Base-by-base conservation (phyloP, 192 early-diverging fungal species). In the Paraglomus brasilianum region DNA sequence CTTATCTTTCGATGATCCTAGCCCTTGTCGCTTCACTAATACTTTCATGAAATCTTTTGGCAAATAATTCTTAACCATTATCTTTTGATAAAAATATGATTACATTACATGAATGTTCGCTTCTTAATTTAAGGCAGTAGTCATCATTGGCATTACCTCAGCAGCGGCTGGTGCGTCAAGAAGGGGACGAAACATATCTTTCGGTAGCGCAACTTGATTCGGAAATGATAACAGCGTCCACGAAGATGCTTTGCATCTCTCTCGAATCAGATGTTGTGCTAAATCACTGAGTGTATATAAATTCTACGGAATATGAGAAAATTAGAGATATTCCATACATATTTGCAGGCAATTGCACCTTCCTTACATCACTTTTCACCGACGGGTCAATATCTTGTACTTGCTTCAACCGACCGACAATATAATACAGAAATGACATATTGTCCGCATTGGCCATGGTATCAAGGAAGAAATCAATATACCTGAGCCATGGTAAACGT, bases 261-360 rank as follows among this genome's bases (percentile, higher is more conserved):
- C 89, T 60, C 86, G 89, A 19, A 98, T 89, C 52, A 94, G 59
- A 44, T 87, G 80, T 74, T 93, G 90, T 21, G 89, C 73, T 49
- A 98, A 75, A 68, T 98, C 96, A 76, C 89, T 88, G 42, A 96
- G 57, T 11, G 90, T 80, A 77, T 96, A 95, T 4, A 95, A 78
- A 55, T 91, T 83, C 81, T 88, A 70, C 49, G 21, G 5, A 5
- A 13, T 9, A 17, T 11, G 19, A 14, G 17, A 41, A 19, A 30
- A 30, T 30, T 30, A 30, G 30, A 30, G 30, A 30, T 8, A 30
- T 19, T 1, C n/a, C 0, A 46, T 22, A 11, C 45, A n/a, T 45
- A 14, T 8, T 24, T 5, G 1, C 14, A 40, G 10, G 7, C 38
- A 41, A 2, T 19, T 19, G 1, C n/a, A 13, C 38, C 13, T 21